A percentile compares a stretch with the other conserved stretches of the same genome.
Evolutionary conservation across 2,329 filamentous ascomycete genomes (phyloP).

Genomic region (Exophiala spinifera): DNA sequence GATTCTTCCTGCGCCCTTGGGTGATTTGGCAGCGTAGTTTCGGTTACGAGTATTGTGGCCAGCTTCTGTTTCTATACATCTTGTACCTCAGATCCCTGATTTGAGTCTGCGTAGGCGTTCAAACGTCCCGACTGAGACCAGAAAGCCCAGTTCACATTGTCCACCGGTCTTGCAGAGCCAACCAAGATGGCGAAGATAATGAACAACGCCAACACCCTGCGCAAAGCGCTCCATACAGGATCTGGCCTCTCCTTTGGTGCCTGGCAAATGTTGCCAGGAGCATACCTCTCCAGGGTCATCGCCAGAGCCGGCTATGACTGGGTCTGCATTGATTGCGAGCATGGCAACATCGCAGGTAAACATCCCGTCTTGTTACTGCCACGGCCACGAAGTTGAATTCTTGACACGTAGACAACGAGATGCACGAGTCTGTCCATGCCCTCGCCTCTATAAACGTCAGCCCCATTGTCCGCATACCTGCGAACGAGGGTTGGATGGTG

Average conservation of each 20-base stretch:
- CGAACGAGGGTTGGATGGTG: slow-evolving; percentile 61
- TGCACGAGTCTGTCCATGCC: slow-evolving; percentile 55
- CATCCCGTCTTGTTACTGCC: not conserved
- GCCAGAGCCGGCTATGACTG: slow-evolving; percentile 54
- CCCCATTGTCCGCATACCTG: slow-evolving; percentile 49
- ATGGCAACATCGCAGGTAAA: slow-evolving; percentile 55
- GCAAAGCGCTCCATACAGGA: slow-evolving; percentile 49
- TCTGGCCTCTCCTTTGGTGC: slow-evolving; percentile 51
- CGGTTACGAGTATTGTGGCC: too few relatives aligned
- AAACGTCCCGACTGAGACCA: too few relatives aligned
- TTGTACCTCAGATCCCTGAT: too few relatives aligned
- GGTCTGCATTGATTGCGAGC: slow-evolving; percentile 55
- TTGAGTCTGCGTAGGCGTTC: too few relatives aligned
- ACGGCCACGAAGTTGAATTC: not conserved
- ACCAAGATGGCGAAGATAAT: slow-evolving; percentile 36
- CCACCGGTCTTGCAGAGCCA: not conserved
- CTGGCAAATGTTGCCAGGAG: slow-evolving; percentile 58
- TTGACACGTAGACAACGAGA: slow-evolving; percentile 35
- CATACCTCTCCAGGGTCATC: slow-evolving; percentile 53
- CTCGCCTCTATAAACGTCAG: slow-evolving; percentile 43
- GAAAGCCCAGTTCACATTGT: too few relatives aligned
- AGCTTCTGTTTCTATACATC: too few relatives aligned
- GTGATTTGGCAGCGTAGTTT: too few relatives aligned
- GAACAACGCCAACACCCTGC: slow-evolving; percentile 54
- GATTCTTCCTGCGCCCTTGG: too few relatives aligned